Percentiles rank a stretch among this genome's conserved stretches.
Evolutionary conservation across 495 filamentous ascomycete genomes (phyloP).

Genomic region (Haplographium delicatum): DNA sequence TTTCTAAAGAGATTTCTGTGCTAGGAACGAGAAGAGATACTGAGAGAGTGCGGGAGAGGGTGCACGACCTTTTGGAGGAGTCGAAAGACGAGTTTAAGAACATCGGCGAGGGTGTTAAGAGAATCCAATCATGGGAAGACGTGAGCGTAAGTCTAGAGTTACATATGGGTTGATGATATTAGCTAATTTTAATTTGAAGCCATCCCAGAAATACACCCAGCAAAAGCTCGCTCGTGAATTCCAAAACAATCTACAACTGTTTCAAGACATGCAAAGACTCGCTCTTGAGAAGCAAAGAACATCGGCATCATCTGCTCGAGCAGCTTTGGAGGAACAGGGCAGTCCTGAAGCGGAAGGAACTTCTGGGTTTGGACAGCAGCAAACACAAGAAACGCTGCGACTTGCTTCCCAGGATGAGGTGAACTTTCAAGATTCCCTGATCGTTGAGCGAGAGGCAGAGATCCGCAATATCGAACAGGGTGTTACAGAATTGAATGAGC

Average conservation of each 20-base stretch:
- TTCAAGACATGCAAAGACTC: constrained; percentile 81
- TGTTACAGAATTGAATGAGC: constrained; percentile 90
- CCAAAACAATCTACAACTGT: constrained; percentile 77
- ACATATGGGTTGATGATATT: background rate
- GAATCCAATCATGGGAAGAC: constrained; percentile 84
- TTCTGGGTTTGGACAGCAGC: constrained; percentile 38
- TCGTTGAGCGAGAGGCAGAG: constrained; percentile 91
- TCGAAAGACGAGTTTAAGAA: constrained; percentile 84
- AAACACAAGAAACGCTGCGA: constrained; percentile 72
- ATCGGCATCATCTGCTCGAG: constrained; percentile 71
- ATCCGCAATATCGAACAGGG: constrained; percentile 96
- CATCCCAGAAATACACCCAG: constrained; percentile 89
- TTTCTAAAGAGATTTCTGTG: constrained; percentile 74
- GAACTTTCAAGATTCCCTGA: constrained; percentile 93
- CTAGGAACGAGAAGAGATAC: constrained; percentile 90
- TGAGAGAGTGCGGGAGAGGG: constrained; percentile 82
- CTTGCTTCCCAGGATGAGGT: constrained; percentile 92
- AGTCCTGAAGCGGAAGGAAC: constrained; percentile 30
- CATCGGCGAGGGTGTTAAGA: constrained; percentile 89
- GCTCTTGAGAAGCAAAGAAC: constrained; percentile 91
- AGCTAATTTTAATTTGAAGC: constrained; percentile 44
- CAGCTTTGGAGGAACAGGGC: constrained; percentile 56
- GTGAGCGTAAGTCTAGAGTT: constrained; percentile 62
- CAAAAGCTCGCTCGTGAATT: constrained; percentile 92
- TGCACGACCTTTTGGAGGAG: constrained; percentile 80